These are phyloP conservation scores for Leishmania martiniquensis DNA, from an alignment of 208 protist species.

Conservation along the genomic window DNA sequence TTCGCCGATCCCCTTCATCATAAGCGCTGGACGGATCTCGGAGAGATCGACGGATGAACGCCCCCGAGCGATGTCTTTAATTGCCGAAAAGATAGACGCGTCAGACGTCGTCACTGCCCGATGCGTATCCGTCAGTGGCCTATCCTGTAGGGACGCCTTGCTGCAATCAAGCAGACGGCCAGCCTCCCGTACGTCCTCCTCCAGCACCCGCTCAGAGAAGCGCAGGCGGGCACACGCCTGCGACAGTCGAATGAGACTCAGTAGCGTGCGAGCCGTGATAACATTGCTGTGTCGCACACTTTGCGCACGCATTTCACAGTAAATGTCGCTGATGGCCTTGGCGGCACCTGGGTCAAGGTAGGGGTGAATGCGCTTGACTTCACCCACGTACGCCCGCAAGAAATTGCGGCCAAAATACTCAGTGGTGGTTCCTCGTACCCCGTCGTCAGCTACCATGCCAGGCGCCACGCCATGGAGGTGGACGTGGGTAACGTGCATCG, in stretches of 20 bases:
- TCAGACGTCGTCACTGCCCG: constrained; percentile 75
- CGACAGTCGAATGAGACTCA: constrained; percentile 96
- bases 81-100: constrained; percentile 79
- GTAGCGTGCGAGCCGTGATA: constrained; percentile 82
- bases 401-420: constrained; percentile 88
- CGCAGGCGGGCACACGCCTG: constrained; percentile 92
- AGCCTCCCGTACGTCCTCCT: constrained; percentile 92
- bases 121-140: constrained; percentile 43
- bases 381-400: constrained; percentile 86
- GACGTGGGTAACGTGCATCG: constrained; percentile 94
- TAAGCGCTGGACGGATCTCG: constrained; percentile 73
- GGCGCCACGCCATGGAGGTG: constrained; percentile 83
- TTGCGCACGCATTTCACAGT: constrained; percentile 91
- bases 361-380: constrained; percentile 85
- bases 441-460: constrained; percentile 54
- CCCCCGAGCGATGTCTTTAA: constrained; percentile 80
- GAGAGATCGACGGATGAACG: constrained; percentile 56
- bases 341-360: constrained; percentile 73
- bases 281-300: constrained; percentile 80
- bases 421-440: constrained; percentile 40
- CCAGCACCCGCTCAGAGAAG: constrained; percentile 79
- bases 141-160: constrained; percentile 83
- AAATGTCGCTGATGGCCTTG: constrained; percentile 85
- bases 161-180: constrained; percentile 86
- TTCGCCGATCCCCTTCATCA: constrained; percentile 84